Conservation (phyloP, 495 filamentous ascomycete genomes). For the Talaromyces proteolyticus region DNA sequence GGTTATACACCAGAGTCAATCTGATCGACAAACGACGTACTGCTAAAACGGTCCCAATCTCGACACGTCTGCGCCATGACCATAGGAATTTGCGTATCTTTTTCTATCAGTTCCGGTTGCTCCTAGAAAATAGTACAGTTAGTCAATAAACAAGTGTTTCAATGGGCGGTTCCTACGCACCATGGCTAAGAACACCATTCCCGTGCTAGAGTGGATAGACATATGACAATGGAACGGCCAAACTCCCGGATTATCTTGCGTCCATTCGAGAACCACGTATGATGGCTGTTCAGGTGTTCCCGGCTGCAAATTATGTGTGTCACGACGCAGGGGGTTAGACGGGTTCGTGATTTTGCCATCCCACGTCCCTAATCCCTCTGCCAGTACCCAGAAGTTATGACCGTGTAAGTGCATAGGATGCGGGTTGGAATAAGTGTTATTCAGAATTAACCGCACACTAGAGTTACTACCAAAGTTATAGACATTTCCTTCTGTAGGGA, state of each 20-base stretch:
- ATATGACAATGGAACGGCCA: slow-evolving; percentile 7
- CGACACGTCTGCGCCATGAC: background rate
- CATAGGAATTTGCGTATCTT: background rate
- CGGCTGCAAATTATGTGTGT: slow-evolving; percentile 6
- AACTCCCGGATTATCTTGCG: slow-evolving; percentile 3
- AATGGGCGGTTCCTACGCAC: no score
- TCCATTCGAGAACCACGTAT: slow-evolving; percentile 2
- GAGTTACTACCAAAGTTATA: background rate
- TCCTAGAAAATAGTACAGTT: background rate
- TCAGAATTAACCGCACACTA: background rate
- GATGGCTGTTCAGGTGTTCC: background rate
- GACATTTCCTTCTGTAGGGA: background rate
- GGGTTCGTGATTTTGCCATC: slow-evolving; percentile 19
- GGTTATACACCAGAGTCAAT: background rate
- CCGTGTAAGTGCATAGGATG: slow-evolving; percentile 15
- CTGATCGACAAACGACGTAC: background rate
- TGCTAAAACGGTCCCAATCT: background rate
- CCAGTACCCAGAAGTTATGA: slow-evolving; percentile 20
- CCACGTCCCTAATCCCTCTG: slow-evolving; percentile 22
- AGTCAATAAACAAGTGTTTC: no score
- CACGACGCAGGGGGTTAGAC: slow-evolving; percentile 16
- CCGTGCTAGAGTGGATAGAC: background rate
- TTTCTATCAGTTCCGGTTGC: background rate
- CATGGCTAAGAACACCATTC: background rate
- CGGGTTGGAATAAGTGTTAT: slow-evolving; percentile 2